These are phyloP conservation scores for Entomortierella beljakovae DNA, from an alignment of 192 early-diverging fungal genomes.

Conservation along the genomic window DNA sequence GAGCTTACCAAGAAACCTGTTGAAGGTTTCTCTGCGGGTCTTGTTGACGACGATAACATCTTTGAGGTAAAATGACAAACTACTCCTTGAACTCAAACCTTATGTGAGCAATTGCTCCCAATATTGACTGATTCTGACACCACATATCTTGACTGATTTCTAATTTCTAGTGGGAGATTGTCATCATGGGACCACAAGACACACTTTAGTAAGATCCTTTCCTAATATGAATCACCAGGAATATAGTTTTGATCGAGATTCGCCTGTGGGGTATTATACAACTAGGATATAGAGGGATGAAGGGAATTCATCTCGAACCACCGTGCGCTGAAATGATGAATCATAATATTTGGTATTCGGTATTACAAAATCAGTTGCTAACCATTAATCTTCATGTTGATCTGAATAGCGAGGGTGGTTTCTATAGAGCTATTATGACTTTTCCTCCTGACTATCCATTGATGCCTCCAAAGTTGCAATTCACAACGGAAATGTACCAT, in stretches of 20 bases:
- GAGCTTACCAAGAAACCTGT: slow-evolving; percentile 81
- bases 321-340: too few relatives aligned
- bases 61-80: slow-evolving; percentile 74
- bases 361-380: not conserved
- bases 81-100: not conserved
- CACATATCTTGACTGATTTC: not conserved
- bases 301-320: too few relatives aligned
- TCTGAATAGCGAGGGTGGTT: slow-evolving; percentile 85
- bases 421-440: slow-evolving; percentile 85
- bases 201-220: slow-evolving; percentile 79
- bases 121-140: not conserved
- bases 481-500: slow-evolving; percentile 89
- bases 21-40: slow-evolving; percentile 90
- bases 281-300: too few relatives aligned
- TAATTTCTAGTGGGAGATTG: slow-evolving; percentile 81
- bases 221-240: not conserved
- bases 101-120: not conserved
- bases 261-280: too few relatives aligned
- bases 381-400: not conserved
- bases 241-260: not conserved
- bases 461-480: slow-evolving; percentile 90
- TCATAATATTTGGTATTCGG: too few relatives aligned
- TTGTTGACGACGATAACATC: slow-evolving; percentile 86
- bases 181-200: slow-evolving; percentile 89
- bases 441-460: slow-evolving; percentile 86